Percentiles rank a stretch among this genome's conserved stretches.
Conservation (phyloP, 2,329 filamentous ascomycete genomes). For the Diaporthe capsici region DNA sequence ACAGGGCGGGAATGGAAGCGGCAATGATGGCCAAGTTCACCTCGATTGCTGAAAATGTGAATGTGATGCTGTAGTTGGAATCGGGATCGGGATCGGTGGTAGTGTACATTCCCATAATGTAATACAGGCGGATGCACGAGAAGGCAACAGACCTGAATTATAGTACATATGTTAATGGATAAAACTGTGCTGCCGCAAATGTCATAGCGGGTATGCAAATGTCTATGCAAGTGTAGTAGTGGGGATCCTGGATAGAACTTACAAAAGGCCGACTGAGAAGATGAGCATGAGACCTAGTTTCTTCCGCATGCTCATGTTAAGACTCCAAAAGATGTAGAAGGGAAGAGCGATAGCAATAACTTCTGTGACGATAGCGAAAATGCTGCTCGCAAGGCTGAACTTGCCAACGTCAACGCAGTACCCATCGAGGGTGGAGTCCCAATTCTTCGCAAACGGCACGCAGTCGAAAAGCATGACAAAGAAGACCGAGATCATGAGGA, state of each 20-base stretch:
- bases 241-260: neutral
- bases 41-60: conserved; percentile 52
- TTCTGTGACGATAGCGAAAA: conserved; percentile 50
- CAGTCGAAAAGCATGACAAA: conserved; percentile 58
- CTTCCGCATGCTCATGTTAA: conserved; percentile 55
- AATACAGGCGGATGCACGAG: conserved; percentile 48
- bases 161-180: too few relatives aligned
- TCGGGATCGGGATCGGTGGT: conserved; percentile 43
- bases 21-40: conserved; percentile 57
- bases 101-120: conserved; percentile 46
- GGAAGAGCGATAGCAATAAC: conserved; percentile 48
- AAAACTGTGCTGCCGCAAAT: too few relatives aligned
- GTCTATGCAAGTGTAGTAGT: neutral
- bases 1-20: conserved; percentile 55
- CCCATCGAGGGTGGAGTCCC: conserved; percentile 44
- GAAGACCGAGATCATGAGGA: conserved; percentile 54
- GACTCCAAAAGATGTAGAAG: conserved; percentile 56
- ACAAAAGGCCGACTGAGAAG: conserved; percentile 47
- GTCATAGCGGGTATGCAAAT: neutral
- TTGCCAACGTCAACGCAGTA: conserved; percentile 48
- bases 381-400: conserved; percentile 47
- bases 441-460: conserved; percentile 50
- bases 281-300: conserved; percentile 57
- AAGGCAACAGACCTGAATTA: conserved; percentile 2
- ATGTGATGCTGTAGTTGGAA: conserved; percentile 49